Percentiles rank a stretch among this genome's conserved stretches.
These are phyloP conservation scores for Heritiera littoralis DNA, from an alignment of 345 rosid genomes.

Conservation along the genomic window DNA sequence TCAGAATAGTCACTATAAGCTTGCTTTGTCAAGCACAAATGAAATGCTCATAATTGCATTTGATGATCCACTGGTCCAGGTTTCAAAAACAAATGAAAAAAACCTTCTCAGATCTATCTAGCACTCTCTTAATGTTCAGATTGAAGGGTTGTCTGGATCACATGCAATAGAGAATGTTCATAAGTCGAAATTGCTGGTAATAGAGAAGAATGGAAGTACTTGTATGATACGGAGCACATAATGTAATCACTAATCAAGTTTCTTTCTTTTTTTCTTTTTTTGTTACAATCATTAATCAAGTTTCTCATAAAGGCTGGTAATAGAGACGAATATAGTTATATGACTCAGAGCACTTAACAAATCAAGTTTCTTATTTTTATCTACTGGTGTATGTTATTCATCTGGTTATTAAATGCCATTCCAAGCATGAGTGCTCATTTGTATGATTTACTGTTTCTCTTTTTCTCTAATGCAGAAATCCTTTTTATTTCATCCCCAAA, in stretches of 20 bases:
- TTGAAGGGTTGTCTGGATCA: conserved; percentile 4
- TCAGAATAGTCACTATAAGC: background rate
- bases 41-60: background rate
- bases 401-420: background rate
- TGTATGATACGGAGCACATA: background rate
- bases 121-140: background rate
- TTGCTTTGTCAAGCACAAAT: background rate
- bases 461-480: conserved; percentile 4
- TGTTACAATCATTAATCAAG: too few relatives aligned
- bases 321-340: conserved; percentile 7
- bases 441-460: conserved; percentile 3
- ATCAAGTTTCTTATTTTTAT: background rate
- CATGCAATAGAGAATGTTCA: background rate
- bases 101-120: background rate
- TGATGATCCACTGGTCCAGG: background rate
- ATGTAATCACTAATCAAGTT: background rate
- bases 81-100: background rate
- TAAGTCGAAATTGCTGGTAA: background rate
- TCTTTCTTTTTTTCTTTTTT: background rate
- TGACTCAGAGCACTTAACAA: background rate
- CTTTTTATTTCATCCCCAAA: background rate
- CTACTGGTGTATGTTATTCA: background rate
- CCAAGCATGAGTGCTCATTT: background rate
- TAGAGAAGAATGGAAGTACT: conserved; percentile 10
- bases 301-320: background rate